Evolutionary conservation across 2,329 filamentous ascomycete genomes (phyloP).

Genomic region (Calonectria fujianensis): DNA sequence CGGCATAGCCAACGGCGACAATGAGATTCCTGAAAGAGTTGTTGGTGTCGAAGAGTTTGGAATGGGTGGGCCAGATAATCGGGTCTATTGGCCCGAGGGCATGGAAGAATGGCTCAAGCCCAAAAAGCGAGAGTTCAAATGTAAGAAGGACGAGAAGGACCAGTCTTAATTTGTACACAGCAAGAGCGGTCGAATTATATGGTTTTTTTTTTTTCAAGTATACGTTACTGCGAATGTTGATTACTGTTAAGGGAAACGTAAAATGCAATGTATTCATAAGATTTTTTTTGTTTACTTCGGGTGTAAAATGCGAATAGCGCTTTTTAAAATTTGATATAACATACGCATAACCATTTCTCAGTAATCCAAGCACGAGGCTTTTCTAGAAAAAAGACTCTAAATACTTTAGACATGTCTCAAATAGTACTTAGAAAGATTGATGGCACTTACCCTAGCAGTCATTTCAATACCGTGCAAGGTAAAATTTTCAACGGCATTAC

Average conservation of each 20-base stretch:
- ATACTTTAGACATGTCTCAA: not conserved
- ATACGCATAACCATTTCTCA: not conserved
- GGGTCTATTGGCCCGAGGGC: conserved; percentile 93
- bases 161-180: conserved; percentile 52
- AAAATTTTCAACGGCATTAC: not conserved
- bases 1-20: conserved; percentile 62
- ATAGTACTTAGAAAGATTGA: not conserved
- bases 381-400: not conserved
- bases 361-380: not conserved
- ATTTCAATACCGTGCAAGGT: not conserved
- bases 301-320: not conserved
- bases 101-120: conserved; percentile 94
- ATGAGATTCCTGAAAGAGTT: conserved; percentile 62
- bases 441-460: not conserved
- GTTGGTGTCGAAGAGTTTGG: conserved; percentile 82
- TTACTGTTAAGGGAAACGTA: not conserved
- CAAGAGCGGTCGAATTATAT: not conserved
- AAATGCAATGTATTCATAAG: not conserved
- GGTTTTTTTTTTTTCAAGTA: conserved; percentile 2
- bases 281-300: not conserved
- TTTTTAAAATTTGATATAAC: not conserved
- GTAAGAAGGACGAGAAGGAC: conserved; percentile 57
- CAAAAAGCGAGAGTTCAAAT: conserved; percentile 81
- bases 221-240: not conserved
- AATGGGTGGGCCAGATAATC: conserved; percentile 88